Evolutionary conservation across 2,329 filamentous ascomycete species (phyloP).

Genomic region (Aspergillus fischeri): DNA sequence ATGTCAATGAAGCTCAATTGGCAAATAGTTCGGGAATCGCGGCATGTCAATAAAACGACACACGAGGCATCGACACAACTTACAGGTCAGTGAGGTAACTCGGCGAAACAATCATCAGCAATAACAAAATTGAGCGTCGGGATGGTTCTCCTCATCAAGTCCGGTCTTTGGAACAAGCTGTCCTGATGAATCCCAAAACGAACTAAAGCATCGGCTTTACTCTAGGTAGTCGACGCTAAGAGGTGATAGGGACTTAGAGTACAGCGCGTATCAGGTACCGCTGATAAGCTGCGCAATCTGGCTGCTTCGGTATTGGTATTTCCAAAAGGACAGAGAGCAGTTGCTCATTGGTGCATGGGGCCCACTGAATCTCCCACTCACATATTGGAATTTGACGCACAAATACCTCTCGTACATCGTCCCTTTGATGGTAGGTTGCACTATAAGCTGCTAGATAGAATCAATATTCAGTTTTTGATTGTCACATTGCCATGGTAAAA

Average conservation of each 20-base stretch:
- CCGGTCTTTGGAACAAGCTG: constrained; percentile 9
- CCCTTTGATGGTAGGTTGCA: background rate
- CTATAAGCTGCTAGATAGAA: background rate
- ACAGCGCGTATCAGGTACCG: background rate
- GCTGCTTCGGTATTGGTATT: background rate
- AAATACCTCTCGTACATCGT: too few species aligned
- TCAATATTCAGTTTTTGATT: too few species aligned
- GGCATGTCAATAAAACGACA: background rate
- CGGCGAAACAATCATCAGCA: background rate
- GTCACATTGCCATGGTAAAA: too few species aligned
- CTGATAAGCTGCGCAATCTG: background rate
- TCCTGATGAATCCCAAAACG: constrained; percentile 11
- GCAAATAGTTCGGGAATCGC: background rate
- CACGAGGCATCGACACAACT: background rate
- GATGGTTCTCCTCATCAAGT: constrained; percentile 1
- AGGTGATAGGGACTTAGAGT: background rate
- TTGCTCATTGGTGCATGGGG: background rate
- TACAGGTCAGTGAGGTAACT: constrained; percentile 1
- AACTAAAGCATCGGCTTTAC: background rate
- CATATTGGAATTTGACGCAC: background rate
- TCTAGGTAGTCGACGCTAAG: background rate
- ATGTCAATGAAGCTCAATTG: background rate
- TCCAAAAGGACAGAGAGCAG: background rate
- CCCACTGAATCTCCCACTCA: background rate
- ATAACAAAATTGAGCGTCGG: background rate